Conservation (phyloP, 768 basidiomycete genomes). For the Macrolepiota dolichaula region DNA sequence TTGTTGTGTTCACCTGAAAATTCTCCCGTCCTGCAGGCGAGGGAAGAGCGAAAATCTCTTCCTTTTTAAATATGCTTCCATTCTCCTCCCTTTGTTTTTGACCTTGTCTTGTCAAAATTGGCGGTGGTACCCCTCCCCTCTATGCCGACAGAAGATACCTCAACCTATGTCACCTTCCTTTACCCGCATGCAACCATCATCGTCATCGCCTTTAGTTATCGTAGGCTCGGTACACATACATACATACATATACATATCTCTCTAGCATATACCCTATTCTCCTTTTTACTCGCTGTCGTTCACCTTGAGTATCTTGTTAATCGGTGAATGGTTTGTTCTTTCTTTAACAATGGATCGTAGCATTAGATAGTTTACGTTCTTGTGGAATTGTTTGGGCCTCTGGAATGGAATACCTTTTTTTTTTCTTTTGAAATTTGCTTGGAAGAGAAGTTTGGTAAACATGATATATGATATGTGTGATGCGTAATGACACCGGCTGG, state of each 20-base stretch:
- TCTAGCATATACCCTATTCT: conserved; percentile 12
- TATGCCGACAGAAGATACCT: conserved; percentile 4
- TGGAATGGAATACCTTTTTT: background rate
- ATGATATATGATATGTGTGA: no score
- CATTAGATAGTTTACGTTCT: background rate
- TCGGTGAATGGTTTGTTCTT: background rate
- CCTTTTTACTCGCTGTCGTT: background rate
- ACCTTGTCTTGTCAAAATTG: conserved; percentile 3
- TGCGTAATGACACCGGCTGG: no score
- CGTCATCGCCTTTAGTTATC: background rate
- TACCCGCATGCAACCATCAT: background rate
- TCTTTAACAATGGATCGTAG: background rate
- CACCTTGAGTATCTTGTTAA: background rate
- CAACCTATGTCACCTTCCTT: background rate
- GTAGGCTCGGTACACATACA: background rate
- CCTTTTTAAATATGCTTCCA: background rate
- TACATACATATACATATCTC: conserved; percentile 7
- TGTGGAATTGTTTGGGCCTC: background rate
- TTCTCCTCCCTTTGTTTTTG: background rate
- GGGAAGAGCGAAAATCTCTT: background rate
- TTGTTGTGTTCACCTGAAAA: conserved; percentile 5
- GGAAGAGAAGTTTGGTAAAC: background rate
- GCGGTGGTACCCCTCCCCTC: conserved; percentile 1
- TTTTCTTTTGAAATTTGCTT: background rate
- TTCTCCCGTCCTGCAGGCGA: conserved; percentile 9